Percentiles rank a stretch among this genome's conserved stretches.
These are phyloP conservation scores for Canavalia ensiformis DNA, from an alignment of 306 rosid genomes.

Conservation along the genomic window DNA sequence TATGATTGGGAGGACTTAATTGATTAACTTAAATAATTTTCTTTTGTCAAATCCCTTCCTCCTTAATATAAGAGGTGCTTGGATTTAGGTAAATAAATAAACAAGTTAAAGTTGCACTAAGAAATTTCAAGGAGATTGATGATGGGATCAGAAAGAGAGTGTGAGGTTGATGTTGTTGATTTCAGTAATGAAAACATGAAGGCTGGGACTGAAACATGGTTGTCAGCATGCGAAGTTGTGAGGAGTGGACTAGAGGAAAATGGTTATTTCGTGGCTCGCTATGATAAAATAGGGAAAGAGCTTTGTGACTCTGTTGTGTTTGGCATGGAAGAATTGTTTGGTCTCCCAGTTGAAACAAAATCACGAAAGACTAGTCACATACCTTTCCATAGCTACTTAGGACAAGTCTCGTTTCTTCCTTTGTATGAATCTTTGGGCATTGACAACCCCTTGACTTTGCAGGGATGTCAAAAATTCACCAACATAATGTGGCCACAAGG, in stretches of 20 bases:
- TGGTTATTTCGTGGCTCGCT: slow-evolving; percentile 54
- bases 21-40: no score
- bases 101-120: no score
- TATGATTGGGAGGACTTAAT: no score
- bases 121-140: neutral
- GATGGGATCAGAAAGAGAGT: slow-evolving; percentile 51
- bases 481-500: slow-evolving; percentile 52
- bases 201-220: slow-evolving; percentile 52
- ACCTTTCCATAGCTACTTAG: slow-evolving; percentile 54
- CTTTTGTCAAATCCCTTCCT: no score
- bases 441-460: slow-evolving; percentile 29
- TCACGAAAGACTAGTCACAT: slow-evolving; percentile 45
- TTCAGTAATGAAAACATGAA: slow-evolving; percentile 46
- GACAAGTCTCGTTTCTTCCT: slow-evolving; percentile 48
- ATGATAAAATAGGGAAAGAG: slow-evolving; percentile 30
- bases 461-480: slow-evolving; percentile 49
- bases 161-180: slow-evolving; percentile 46
- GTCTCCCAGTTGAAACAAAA: slow-evolving; percentile 52
- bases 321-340: slow-evolving; percentile 43
- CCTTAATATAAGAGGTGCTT: no score
- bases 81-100: no score
- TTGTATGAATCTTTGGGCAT: slow-evolving; percentile 56
- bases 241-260: slow-evolving; percentile 46
- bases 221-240: slow-evolving; percentile 45
- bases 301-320: slow-evolving; percentile 42